Percentiles rank a stretch among this genome's conserved stretches.
Conservation (phyloP, 768 basidiomycete species). For the Suillus bovinus region DNA sequence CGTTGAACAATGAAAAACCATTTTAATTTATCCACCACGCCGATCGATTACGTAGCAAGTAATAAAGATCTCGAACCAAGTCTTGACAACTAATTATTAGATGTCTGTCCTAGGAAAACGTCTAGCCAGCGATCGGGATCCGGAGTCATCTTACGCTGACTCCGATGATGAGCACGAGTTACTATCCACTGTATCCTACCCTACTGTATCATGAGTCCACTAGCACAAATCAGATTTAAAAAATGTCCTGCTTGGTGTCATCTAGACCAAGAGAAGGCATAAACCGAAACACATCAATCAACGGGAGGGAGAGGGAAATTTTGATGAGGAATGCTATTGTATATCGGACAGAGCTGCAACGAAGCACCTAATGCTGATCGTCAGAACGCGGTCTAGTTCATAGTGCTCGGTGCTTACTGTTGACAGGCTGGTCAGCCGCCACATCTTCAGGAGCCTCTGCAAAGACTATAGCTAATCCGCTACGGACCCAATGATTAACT, state of each 20-base stretch:
- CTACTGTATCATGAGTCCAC: neutral
- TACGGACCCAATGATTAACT: neutral
- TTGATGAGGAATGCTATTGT: neutral
- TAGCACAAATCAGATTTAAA: neutral
- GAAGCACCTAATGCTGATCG: neutral
- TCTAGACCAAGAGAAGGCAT: neutral
- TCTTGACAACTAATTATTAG: too few relatives aligned
- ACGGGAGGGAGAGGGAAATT: neutral
- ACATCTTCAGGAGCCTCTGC: neutral
- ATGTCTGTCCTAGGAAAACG: too few relatives aligned
- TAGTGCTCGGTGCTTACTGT: neutral
- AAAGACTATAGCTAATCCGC: neutral
- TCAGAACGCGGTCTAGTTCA: neutral
- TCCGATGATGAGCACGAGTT: too few relatives aligned
- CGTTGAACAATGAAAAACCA: too few relatives aligned
- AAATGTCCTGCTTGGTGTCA: neutral
- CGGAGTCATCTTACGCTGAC: too few relatives aligned
- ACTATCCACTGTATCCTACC: neutral
- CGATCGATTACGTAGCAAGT: too few relatives aligned
- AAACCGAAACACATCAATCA: neutral
- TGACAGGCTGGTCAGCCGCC: neutral
- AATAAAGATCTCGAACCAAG: too few relatives aligned
- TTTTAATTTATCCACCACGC: too few relatives aligned
- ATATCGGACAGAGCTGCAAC: neutral
- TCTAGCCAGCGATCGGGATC: too few relatives aligned